These are phyloP conservation scores for Schizopora paradoxa DNA, from an alignment of 1,284 basidiomycete genomes.

Conservation along the genomic window DNA sequence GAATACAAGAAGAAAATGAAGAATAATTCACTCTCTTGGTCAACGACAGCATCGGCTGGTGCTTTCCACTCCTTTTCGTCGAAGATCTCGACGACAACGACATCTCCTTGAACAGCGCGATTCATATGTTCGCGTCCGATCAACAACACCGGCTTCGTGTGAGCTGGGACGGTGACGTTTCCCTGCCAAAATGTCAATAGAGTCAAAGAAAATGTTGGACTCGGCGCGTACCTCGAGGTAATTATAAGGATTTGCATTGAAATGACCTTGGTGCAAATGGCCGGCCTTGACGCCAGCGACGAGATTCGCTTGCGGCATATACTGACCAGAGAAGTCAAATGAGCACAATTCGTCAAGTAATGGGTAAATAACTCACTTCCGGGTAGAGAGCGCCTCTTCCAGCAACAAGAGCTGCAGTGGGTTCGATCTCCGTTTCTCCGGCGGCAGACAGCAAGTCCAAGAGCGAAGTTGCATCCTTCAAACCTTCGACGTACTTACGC, in stretches of 20 bases:
- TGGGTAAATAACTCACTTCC: constrained; percentile 46
- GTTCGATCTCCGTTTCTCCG: constrained; percentile 55
- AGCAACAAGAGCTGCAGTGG: constrained; percentile 47
- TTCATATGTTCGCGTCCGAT: constrained; percentile 94
- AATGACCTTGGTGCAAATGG: constrained; percentile 85
- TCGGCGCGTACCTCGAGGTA: constrained; percentile 74
- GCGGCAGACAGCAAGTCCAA: constrained; percentile 76
- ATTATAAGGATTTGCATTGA: constrained; percentile 94
- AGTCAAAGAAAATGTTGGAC: constrained; percentile 1
- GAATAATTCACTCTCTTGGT: constrained; percentile 71
- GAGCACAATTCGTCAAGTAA: not conserved
- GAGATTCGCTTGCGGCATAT: constrained; percentile 71
- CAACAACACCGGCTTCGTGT: constrained; percentile 78
- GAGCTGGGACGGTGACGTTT: constrained; percentile 70
- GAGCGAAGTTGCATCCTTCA: constrained; percentile 58
- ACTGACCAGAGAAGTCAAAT: constrained; percentile 42
- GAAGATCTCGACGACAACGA: constrained; percentile 89
- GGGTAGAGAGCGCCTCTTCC: constrained; percentile 63
- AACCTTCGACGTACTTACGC: constrained; percentile 73
- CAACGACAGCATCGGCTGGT: constrained; percentile 88
- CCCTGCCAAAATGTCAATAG: constrained; percentile 44
- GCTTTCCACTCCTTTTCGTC: constrained; percentile 90
- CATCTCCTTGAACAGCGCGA: constrained; percentile 88
- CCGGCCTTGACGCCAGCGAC: constrained; percentile 84
- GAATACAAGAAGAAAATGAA: constrained; percentile 4